These are phyloP conservation scores for Fusarium sp. DNA, from an alignment of 2,329 filamentous ascomycete species.

Conservation along the genomic window DNA sequence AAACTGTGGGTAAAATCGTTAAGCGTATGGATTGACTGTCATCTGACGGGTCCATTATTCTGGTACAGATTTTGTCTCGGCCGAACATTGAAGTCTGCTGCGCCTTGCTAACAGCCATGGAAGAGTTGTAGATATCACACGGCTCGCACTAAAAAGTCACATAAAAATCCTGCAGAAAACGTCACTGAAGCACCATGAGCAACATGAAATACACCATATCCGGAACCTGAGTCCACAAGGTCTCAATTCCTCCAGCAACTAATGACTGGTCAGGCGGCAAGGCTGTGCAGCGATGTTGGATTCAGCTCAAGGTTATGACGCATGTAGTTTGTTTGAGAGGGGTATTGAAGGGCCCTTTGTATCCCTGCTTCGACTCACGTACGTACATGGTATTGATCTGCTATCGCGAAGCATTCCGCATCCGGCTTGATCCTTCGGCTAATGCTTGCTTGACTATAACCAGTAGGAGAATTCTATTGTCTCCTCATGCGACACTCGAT, in stretches of 20 bases:
- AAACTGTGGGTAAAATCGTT: background rate
- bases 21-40: background rate
- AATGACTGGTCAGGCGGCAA: background rate
- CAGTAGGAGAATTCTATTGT: background rate
- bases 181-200: background rate
- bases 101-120: background rate
- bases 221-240: background rate
- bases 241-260: background rate
- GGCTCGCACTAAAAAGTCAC: background rate
- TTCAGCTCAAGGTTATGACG: background rate
- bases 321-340: background rate
- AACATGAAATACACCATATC: background rate
- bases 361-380: background rate
- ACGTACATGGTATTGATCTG: background rate
- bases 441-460: background rate
- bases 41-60: background rate
- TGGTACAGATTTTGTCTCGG: background rate
- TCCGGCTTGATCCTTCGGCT: background rate
- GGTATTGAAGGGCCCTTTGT: background rate
- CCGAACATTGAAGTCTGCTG: background rate
- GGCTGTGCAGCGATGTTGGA: background rate
- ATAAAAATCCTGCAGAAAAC: background rate
- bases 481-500: background rate
- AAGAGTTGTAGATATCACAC: background rate
- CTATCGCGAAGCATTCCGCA: background rate